Evolutionary conservation across 306 rosid species (phyloP), one percentile per base, ranked within the genome.

Genomic region (Lagenaria siceraria): DNA sequence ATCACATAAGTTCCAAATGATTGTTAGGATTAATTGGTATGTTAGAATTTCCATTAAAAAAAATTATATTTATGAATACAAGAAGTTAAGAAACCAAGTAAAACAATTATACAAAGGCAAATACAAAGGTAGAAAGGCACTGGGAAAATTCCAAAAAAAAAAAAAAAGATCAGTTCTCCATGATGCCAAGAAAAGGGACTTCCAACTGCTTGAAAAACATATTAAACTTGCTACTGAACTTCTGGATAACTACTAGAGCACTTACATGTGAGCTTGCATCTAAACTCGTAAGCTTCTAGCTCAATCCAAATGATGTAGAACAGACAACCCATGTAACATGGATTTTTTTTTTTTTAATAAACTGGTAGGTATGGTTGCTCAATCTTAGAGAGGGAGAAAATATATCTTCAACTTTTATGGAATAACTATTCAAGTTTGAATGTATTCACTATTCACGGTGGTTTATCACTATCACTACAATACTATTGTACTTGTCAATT

Each of bases 261-360:
- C 29, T 27, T 75, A 36, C 78, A 54, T 56, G 25, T 22, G 24
- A 31, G 77, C 48, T 52, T 29, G 46, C 48, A 73, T 73, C 77
- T 29, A 17, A 52, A 51, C 62, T 52, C 46, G 1, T 18, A 51
- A 18, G 58, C 60, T 31, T 29, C 29, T 73, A 73, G 77, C 54
- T 27, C 19, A 3, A 10, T 73, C 42, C 56, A 72, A 27, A 51
- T 51, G 9, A 72, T 27, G 46, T 10, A 72, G 5, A 24, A 38
- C 74, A 52, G 43, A 5, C 77, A 73, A 31, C 15, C 43, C 31
- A 73, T 68, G 75, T n/a, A 68, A 68, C 75, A 42, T 42, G 75
- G 10, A 64, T 36, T 43, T 18, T 2, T 1, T 21, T 0, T 6
- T 0, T n/a, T n/a, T n/a, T n/a, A n/a, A 21, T 2, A 9, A 6